Conservation (phyloP, 805 yeast species). For the Yarrowia sp. region DNA sequence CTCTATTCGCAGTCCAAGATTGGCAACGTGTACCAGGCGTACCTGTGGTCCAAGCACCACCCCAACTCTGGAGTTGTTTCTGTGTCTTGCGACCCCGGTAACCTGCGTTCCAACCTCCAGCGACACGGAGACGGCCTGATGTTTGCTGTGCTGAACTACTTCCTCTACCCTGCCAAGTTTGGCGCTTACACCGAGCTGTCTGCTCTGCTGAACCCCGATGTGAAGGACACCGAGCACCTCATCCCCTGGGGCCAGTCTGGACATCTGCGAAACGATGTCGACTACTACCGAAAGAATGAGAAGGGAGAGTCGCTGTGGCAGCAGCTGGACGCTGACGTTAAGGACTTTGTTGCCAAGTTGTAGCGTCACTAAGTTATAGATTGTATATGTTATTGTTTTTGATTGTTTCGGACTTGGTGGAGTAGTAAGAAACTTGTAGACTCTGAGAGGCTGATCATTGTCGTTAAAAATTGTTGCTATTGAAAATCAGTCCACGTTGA, state of each 20-base stretch:
- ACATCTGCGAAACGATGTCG: conserved; percentile 41
- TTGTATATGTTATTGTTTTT: no score
- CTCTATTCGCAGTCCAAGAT: conserved; percentile 49
- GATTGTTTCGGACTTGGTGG: no score
- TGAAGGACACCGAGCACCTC: conserved; percentile 42
- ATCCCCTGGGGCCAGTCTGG: conserved; percentile 47
- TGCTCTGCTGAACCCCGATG: conserved; percentile 44
- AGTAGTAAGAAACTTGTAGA: no score
- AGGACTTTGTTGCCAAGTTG: not conserved
- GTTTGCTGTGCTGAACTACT: not conserved
- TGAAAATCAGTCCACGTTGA: no score
- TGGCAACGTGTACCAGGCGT: conserved; percentile 41
- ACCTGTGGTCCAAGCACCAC: conserved; percentile 41
- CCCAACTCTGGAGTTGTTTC: conserved; percentile 40
- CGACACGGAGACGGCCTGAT: conserved; percentile 32
- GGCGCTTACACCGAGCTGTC: conserved; percentile 49
- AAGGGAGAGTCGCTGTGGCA: conserved; percentile 41
- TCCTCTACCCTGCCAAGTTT: conserved; percentile 35
- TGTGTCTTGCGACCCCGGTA: conserved; percentile 46
- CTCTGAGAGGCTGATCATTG: no score
- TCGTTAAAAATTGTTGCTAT: no score
- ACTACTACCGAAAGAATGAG: conserved; percentile 38
- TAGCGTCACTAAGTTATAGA: no score
- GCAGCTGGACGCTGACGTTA: conserved; percentile 38
- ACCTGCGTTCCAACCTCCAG: conserved; percentile 40